Percentiles rank a stretch among this genome's conserved stretches.
Evolutionary conservation across 768 basidiomycete species (phyloP).

Genomic region (Cubamyces sp.): DNA sequence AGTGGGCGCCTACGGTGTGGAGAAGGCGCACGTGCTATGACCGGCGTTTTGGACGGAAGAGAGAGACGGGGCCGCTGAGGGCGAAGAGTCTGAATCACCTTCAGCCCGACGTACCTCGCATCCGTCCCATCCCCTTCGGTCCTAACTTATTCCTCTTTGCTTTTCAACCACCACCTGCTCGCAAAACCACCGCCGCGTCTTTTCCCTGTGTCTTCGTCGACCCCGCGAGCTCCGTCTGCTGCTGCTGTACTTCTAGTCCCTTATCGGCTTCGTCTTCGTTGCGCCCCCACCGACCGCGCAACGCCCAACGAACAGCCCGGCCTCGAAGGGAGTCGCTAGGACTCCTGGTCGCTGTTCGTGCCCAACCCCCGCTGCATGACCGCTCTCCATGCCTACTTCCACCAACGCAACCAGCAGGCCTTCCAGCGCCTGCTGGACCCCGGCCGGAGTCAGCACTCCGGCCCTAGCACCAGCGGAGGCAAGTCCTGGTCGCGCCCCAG

Average conservation of each 20-base stretch:
- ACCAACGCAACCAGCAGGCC: constrained; percentile 70
- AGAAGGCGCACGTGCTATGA: constrained; percentile 22
- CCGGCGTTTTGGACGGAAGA: constrained; percentile 9
- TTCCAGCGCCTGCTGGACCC: constrained; percentile 77
- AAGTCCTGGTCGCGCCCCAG: constrained; percentile 61
- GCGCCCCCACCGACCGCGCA: constrained; percentile 13
- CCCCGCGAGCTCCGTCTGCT: constrained; percentile 10
- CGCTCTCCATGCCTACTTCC: constrained; percentile 78
- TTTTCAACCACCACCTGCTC: constrained; percentile 11
- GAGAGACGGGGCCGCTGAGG: constrained; percentile 8
- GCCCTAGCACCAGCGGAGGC: constrained; percentile 51
- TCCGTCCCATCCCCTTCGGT: constrained; percentile 2
- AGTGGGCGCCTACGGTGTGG: constrained; percentile 5
- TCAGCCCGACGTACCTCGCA: not conserved
- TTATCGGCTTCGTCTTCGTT: constrained; percentile 8
- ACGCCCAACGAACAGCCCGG: constrained; percentile 24
- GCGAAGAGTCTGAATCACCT: constrained; percentile 8
- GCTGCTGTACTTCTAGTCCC: constrained; percentile 17
- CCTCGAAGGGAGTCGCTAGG: constrained; percentile 29
- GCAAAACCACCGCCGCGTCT: not conserved
- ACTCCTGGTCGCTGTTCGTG: constrained; percentile 30
- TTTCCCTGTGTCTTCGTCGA: not conserved
- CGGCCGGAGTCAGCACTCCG: constrained; percentile 38
- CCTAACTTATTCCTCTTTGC: constrained; percentile 25
- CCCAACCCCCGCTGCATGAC: constrained; percentile 53